Evolutionary conservation across 2,329 filamentous ascomycete species (phyloP).

Genomic region (Pestalotiopsis sp.): DNA sequence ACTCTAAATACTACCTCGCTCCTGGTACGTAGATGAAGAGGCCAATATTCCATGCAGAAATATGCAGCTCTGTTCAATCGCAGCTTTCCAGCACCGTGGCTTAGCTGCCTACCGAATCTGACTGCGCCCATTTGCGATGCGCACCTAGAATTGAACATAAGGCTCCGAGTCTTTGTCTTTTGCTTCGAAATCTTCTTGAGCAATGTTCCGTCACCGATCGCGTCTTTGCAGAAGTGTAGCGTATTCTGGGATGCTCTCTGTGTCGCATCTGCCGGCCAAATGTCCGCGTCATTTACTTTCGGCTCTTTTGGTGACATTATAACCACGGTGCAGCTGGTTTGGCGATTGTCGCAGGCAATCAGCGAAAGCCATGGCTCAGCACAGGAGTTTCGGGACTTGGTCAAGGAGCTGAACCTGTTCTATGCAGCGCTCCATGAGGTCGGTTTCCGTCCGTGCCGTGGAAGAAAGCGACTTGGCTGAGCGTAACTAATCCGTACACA

Average conservation of each 20-base stretch:
- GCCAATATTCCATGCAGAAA: not conserved
- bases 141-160: not conserved
- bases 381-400: conserved; percentile 1
- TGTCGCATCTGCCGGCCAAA: not conserved
- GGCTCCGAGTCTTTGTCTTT: not conserved
- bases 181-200: too few species aligned
- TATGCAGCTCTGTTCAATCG: not conserved
- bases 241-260: too few species aligned
- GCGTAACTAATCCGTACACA: not conserved
- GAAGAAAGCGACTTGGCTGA: too few species aligned
- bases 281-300: conserved; percentile 2
- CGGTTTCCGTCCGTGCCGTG: not conserved
- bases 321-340: conserved; percentile 6
- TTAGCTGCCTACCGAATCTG: not conserved
- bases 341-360: conserved; percentile 4
- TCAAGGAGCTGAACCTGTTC: not conserved
- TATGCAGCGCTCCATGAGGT: not conserved
- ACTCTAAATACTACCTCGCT: not conserved
- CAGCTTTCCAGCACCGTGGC: not conserved
- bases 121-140: not conserved
- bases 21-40: not conserved
- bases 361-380: conserved; percentile 9
- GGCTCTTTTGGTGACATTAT: conserved; percentile 5
- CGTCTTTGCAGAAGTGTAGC: too few species aligned
- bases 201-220: too few species aligned